A percentile compares a stretch with the other conserved stretches of the same genome.
phyloP scores from a whole-genome alignment of 805 yeast species.

The Saccharomycopsis guyanensis region DNA sequence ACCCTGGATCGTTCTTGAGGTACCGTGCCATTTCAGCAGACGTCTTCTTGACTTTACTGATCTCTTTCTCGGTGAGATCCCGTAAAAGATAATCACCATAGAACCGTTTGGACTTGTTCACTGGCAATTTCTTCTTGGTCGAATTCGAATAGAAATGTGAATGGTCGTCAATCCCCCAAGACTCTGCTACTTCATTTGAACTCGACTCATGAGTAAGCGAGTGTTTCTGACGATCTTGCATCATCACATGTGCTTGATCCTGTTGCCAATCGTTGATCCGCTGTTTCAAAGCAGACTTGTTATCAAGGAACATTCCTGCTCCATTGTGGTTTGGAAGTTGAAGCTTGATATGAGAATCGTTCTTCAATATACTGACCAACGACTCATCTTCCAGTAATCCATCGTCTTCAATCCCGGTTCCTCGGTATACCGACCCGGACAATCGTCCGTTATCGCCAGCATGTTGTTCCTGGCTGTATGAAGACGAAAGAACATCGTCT shows the following conservation, averaged over 20 bases:
- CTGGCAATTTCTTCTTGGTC: background rate
- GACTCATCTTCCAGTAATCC: conserved; percentile 6
- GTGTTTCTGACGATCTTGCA: conserved; percentile 3
- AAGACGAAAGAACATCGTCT: conserved; percentile 10
- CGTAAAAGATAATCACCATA: conserved; percentile 18
- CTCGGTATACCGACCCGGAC: too few species aligned
- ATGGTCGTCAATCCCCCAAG: conserved; percentile 15
- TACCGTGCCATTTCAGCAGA: conserved; percentile 6
- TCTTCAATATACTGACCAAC: conserved; percentile 1
- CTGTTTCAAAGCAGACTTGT: conserved; percentile 4
- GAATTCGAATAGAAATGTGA: conserved; percentile 7
- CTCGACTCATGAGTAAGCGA: background rate
- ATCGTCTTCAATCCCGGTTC: background rate
- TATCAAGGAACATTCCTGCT: conserved; percentile 10
- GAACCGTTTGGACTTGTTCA: conserved; percentile 9
- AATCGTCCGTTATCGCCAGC: background rate
- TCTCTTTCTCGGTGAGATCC: conserved; percentile 8
- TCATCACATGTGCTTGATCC: conserved; percentile 7
- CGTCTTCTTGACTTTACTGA: conserved; percentile 9
- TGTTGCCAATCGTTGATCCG: conserved; percentile 18
- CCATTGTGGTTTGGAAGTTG: conserved; percentile 9
- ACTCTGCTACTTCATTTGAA: conserved; percentile 8
- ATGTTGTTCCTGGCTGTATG: conserved; percentile 1
- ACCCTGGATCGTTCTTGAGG: background rate
- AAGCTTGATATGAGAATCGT: background rate